Conservation (phyloP, 139 green algal genomes). For the Diplosphaera chodatii region DNA sequence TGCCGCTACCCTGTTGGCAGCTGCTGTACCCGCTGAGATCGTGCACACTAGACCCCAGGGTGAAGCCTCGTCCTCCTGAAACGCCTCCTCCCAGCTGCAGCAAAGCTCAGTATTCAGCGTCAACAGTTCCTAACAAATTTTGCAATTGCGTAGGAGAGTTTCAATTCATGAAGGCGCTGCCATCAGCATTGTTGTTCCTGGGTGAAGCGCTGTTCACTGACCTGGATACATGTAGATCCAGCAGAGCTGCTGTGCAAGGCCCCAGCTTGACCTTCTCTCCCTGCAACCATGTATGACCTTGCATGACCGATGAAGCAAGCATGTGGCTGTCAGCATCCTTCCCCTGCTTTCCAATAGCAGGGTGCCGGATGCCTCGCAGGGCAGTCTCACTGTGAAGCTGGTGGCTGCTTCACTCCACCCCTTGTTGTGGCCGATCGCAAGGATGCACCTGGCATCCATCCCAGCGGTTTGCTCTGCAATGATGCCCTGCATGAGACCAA, state of each 20-base stretch:
- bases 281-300: no score
- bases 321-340: no score
- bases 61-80: conserved; percentile 12
- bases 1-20: background rate
- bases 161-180: no score
- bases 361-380: background rate
- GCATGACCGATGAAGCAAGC: no score
- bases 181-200: no score
- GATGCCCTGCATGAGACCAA: conserved; percentile 19
- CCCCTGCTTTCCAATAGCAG: no score
- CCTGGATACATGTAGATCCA: background rate
- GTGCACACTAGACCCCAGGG: background rate
- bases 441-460: conserved; percentile 37
- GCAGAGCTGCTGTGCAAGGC: background rate
- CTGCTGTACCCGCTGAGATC: background rate
- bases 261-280: background rate
- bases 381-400: conserved; percentile 39
- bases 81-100: conserved; percentile 43
- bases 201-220: no score
- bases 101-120: conserved; percentile 74
- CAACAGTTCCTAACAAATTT: no score
- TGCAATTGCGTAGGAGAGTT: no score
- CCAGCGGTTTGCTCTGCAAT: conserved; percentile 35
- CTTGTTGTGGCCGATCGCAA: conserved; percentile 84
- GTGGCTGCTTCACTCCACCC: conserved; percentile 74